Conservation (phyloP, 2,329 filamentous ascomycete species). For the Aspergillus sp. region DNA sequence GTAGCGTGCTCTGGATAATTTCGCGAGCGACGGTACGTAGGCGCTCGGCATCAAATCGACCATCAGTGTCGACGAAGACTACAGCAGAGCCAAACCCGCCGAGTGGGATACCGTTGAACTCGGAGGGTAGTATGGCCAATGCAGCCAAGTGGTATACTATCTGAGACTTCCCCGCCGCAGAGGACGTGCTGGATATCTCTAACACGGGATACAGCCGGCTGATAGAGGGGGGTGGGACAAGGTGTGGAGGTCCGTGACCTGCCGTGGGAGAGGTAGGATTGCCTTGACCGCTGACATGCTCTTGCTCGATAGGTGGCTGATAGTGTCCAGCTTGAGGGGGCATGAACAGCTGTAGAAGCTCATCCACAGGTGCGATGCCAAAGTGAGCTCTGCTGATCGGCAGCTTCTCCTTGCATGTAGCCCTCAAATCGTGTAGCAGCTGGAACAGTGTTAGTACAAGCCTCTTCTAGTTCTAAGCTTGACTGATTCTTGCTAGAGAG, state of each 20-base stretch:
- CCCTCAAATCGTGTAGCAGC: slow-evolving; percentile 37
- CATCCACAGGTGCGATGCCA: slow-evolving; percentile 54
- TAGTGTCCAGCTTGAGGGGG: slow-evolving; percentile 22
- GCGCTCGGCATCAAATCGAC: slow-evolving; percentile 56
- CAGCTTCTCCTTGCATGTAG: slow-evolving; percentile 29
- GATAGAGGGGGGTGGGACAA: slow-evolving; percentile 5
- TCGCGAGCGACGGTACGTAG: slow-evolving; percentile 42
- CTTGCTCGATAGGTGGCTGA: not conserved
- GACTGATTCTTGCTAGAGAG: not conserved
- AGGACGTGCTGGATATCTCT: slow-evolving; percentile 58
- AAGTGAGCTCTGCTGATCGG: slow-evolving; percentile 33
- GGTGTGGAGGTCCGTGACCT: not conserved
- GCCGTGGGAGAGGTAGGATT: not conserved
- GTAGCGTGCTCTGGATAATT: slow-evolving; percentile 29
- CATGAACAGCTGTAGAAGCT: slow-evolving; percentile 44
- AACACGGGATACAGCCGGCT: slow-evolving; percentile 45
- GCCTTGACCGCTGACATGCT: not conserved
- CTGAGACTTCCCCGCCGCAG: slow-evolving; percentile 62
- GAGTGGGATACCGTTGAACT: slow-evolving; percentile 35
- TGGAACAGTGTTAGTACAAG: slow-evolving; percentile 16
- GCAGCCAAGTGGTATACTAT: slow-evolving; percentile 62
- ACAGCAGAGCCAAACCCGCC: slow-evolving; percentile 55
- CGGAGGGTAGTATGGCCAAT: slow-evolving; percentile 54
- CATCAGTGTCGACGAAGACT: slow-evolving; percentile 61
- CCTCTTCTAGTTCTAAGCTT: not conserved